Base-by-base conservation (phyloP, 768 basidiomycete species). In the Vararia minispora region DNA sequence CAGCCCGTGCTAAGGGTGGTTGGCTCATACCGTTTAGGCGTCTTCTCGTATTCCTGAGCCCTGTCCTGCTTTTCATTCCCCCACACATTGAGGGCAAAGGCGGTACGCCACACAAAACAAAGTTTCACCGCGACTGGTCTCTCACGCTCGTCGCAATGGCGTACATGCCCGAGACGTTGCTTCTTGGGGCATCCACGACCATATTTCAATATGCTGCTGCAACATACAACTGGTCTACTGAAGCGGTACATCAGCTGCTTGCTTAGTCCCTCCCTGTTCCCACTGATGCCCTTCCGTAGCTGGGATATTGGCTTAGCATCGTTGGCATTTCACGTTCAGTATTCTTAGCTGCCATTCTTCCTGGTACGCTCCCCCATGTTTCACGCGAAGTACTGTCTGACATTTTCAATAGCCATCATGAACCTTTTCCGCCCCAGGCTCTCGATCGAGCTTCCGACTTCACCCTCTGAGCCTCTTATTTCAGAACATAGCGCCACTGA, bases 191-290 rank as follows among this genome's bases (percentile, higher is more conserved):
- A 13, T 13, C 20, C 11, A 24, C 6, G 10, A 37, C 25, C 9
- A 33, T 25, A 33, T 18, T 45, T 21, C 44, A 45, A 43, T 45
- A 45, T 22, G 44, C 41, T 17, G 17, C 27, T 3, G 44, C 31
- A 14, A 25, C 7, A 21, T 45, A 33, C 23, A 10, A 22, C 35
- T 45, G 44, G 44, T 37, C 17, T 28, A 20, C 23, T 13, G 41
- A 43, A 33, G 42, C 30, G 6, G 44, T 43, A 22, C 3, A 36
- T 43, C 12, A 28, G 2, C n/a, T 14, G 6, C 23, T 33, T 8
- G 18, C 4, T 3, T 6, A 6, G 7, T 4, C 23, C 18, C 13
- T 10, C 6, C 18, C 5, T 5, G 24, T 33, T 23, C n/a, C 14
- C 14, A 31, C 7, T 7, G 11, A 16, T 23, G 27, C 12, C 18